Percentiles rank a stretch among this genome's conserved stretches.
Evolutionary conservation across 441 rosid genomes (phyloP).

Genomic region (Macaranga tanarius): DNA sequence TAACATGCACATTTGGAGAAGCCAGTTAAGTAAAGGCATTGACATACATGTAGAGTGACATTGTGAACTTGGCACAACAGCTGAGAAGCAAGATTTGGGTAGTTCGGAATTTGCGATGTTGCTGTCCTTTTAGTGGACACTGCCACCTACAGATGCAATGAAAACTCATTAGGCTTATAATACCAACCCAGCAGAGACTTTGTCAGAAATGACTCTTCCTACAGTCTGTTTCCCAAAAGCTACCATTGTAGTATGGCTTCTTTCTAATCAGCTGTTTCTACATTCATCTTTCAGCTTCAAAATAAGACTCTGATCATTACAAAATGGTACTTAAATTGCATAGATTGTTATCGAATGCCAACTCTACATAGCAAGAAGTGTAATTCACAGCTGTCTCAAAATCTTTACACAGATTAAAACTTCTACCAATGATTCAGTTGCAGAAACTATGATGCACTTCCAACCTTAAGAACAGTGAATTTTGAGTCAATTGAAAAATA

Average conservation of each 20-base stretch:
- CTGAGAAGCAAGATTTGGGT: slow-evolving; percentile 92
- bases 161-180: background rate
- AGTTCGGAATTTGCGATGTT: slow-evolving; percentile 85
- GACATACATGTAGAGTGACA: slow-evolving; percentile 76
- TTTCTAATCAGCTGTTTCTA: background rate
- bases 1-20: slow-evolving; percentile 1
- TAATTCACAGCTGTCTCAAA: too few species aligned
- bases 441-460: background rate
- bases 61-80: slow-evolving; percentile 95
- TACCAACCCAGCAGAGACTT: slow-evolving; percentile 1
- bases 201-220: background rate
- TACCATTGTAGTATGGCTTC: background rate
- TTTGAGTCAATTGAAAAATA: background rate
- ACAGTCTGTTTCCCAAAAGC: background rate
- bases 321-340: background rate
- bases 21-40: slow-evolving; percentile 7
- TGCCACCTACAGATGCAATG: slow-evolving; percentile 54
- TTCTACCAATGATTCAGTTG: background rate
- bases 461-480: background rate
- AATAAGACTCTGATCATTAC: background rate
- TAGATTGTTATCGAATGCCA: background rate
- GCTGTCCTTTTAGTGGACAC: slow-evolving; percentile 85
- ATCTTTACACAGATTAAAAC: background rate
- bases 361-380: background rate
- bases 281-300: background rate